phyloP scores from a whole-genome alignment of 371 early-diverging fungal genomes.

The Lichtheimia ramosa region DNA sequence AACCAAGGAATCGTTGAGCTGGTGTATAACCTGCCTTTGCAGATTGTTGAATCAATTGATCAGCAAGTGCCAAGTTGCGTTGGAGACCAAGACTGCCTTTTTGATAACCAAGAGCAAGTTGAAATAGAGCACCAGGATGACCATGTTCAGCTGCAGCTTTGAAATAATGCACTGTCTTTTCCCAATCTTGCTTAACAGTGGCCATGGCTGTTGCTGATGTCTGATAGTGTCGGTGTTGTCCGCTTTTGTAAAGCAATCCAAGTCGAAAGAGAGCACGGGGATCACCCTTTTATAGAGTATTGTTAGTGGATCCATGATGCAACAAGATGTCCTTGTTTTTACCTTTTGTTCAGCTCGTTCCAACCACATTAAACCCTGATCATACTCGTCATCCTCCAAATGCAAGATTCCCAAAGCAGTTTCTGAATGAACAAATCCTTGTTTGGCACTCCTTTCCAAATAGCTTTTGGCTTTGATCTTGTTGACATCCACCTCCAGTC shows the following conservation, averaged over 20 bases:
- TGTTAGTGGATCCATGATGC: background rate
- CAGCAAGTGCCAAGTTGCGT: slow-evolving; percentile 30
- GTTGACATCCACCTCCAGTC: slow-evolving; percentile 12
- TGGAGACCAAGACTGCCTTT: slow-evolving; percentile 28
- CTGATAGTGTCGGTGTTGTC: slow-evolving; percentile 1
- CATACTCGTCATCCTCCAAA: slow-evolving; percentile 21
- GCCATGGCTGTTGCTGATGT: background rate
- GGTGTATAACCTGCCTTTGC: slow-evolving; percentile 36
- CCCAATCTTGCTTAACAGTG: slow-evolving; percentile 23
- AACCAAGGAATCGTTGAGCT: slow-evolving; percentile 45
- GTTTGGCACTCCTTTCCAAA: slow-evolving; percentile 35
- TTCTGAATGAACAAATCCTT: slow-evolving; percentile 41
- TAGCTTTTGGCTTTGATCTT: slow-evolving; percentile 26
- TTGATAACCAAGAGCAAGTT: slow-evolving; percentile 39
- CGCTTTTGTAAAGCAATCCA: slow-evolving; percentile 41
- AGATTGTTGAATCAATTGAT: slow-evolving; percentile 27
- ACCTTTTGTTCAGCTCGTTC: slow-evolving; percentile 36
- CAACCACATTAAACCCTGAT: slow-evolving; percentile 38
- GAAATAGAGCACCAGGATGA: slow-evolving; percentile 29
- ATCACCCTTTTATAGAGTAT: slow-evolving; percentile 24
- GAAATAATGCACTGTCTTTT: slow-evolving; percentile 17
- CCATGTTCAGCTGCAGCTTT: slow-evolving; percentile 28
- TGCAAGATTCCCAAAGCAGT: slow-evolving; percentile 35
- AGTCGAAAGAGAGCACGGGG: slow-evolving; percentile 38
- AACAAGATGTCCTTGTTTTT: slow-evolving; percentile 10